A percentile compares a stretch with the other conserved stretches of the same genome.
Conservation (phyloP, 257 asterid genomes). For the Dorcoceras hygrometricum region DNA sequence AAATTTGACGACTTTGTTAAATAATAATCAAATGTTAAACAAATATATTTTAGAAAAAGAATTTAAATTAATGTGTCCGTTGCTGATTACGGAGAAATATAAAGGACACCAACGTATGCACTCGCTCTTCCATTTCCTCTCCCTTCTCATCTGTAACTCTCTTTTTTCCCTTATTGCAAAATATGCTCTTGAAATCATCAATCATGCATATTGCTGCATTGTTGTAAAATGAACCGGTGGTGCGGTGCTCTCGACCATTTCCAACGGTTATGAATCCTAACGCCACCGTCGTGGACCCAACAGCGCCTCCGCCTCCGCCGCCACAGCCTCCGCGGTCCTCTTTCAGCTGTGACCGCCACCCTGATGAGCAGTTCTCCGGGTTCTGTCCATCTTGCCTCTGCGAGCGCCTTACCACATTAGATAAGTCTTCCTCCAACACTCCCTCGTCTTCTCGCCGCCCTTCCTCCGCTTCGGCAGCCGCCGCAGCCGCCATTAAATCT, state of each 20-base stretch:
- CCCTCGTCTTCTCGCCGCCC: slow-evolving; percentile 48
- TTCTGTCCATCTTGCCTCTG: slow-evolving; percentile 56
- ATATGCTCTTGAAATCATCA: not conserved
- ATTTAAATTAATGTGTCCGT: slow-evolving; percentile 38
- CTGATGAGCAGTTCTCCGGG: slow-evolving; percentile 47
- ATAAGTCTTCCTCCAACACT: slow-evolving; percentile 34
- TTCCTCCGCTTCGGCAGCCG: slow-evolving; percentile 38
- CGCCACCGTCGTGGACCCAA: slow-evolving; percentile 34
- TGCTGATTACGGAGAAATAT: slow-evolving; percentile 33
- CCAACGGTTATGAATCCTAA: slow-evolving; percentile 48
- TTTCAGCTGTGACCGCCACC: slow-evolving; percentile 54
- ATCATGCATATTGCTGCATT: not conserved
- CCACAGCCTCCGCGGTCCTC: slow-evolving; percentile 54
- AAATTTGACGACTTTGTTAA: no score
- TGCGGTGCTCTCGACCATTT: slow-evolving; percentile 21
- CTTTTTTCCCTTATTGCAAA: not conserved
- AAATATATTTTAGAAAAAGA: not conserved
- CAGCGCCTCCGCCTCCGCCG: slow-evolving; percentile 45
- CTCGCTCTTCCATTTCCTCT: slow-evolving; percentile 4
- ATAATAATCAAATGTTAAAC: no score
- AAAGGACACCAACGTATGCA: not conserved
- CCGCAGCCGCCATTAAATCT: slow-evolving; percentile 68
- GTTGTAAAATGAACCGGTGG: slow-evolving; percentile 31
- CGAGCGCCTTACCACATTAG: slow-evolving; percentile 52
- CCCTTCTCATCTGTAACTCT: slow-evolving; percentile 18